Percentiles rank a stretch among this genome's conserved stretches.
Conservation (phyloP, 495 filamentous ascomycete species). For the Recurvomyces mirabilis region DNA sequence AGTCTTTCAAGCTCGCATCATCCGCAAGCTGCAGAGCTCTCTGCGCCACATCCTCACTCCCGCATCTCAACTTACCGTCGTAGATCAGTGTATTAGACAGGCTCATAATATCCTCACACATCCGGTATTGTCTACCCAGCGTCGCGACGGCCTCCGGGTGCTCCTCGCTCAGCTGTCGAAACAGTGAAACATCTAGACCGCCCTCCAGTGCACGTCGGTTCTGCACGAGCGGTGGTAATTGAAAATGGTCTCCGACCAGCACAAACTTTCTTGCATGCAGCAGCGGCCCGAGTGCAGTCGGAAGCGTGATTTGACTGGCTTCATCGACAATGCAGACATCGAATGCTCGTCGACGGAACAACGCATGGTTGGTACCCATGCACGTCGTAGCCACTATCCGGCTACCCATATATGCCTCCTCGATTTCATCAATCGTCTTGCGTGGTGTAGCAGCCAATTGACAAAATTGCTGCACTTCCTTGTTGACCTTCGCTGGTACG, state of each 20-base stretch:
- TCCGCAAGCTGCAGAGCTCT: slow-evolving; percentile 50
- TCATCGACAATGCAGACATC: slow-evolving; percentile 99
- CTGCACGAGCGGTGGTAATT: slow-evolving; percentile 87
- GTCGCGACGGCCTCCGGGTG: slow-evolving; percentile 80
- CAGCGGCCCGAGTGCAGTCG: slow-evolving; percentile 86
- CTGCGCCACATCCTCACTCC: slow-evolving; percentile 59
- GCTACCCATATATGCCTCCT: slow-evolving; percentile 65
- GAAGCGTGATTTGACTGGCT: slow-evolving; percentile 92
- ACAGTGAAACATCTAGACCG: slow-evolving; percentile 84
- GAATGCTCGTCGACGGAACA: slow-evolving; percentile 82
- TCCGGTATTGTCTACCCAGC: slow-evolving; percentile 92
- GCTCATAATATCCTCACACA: slow-evolving; percentile 93
- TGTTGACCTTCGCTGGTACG: slow-evolving; percentile 68
- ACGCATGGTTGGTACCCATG: slow-evolving; percentile 72
- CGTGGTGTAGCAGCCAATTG: slow-evolving; percentile 60
- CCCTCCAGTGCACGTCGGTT: slow-evolving; percentile 77
- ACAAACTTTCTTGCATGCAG: slow-evolving; percentile 89
- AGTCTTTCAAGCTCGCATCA: slow-evolving; percentile 36
- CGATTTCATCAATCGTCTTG: slow-evolving; percentile 69
- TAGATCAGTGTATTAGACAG: slow-evolving; percentile 92
- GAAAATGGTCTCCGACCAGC: slow-evolving; percentile 91
- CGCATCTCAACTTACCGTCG: slow-evolving; percentile 76
- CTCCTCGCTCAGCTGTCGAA: slow-evolving; percentile 79
- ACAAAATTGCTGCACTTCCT: slow-evolving; percentile 73
- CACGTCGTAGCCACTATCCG: slow-evolving; percentile 92